These are phyloP conservation scores for Plasmopara muralis DNA, from an alignment of 352 stramenopile genomes.

Conservation along the genomic window DNA sequence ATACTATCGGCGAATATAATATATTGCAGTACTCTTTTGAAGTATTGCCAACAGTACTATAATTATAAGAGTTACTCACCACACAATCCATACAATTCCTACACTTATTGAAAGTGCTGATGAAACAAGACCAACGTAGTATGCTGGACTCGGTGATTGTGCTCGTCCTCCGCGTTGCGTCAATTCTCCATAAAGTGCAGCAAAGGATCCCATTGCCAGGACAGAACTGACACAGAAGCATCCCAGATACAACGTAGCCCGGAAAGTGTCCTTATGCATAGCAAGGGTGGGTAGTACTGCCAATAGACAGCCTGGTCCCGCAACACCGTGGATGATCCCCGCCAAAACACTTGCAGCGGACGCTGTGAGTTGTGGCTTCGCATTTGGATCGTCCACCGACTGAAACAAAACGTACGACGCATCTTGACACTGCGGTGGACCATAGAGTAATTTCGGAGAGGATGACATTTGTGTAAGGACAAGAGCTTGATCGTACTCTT, in stretches of 20 bases:
- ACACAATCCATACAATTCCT: slow-evolving; percentile 61
- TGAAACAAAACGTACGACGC: slow-evolving; percentile 44
- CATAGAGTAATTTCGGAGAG: slow-evolving; percentile 27
- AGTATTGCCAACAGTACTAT: not conserved
- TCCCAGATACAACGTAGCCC: slow-evolving; percentile 75
- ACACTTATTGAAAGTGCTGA: slow-evolving; percentile 53
- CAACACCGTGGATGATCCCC: slow-evolving; percentile 86
- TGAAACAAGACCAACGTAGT: slow-evolving; percentile 45
- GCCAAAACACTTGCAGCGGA: slow-evolving; percentile 36
- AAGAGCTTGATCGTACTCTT: slow-evolving; percentile 22
- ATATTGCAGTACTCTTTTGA: not conserved
- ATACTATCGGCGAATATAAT: not conserved
- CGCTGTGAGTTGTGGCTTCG: slow-evolving; percentile 9
- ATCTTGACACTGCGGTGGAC: slow-evolving; percentile 49
- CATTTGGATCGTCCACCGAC: slow-evolving; percentile 15
- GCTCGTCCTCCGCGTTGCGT: slow-evolving; percentile 27
- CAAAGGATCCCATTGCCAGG: slow-evolving; percentile 85
- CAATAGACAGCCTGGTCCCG: slow-evolving; percentile 63
- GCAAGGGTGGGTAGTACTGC: slow-evolving; percentile 83
- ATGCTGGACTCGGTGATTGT: slow-evolving; percentile 30
- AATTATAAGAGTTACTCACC: slow-evolving; percentile 26
- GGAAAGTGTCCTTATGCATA: slow-evolving; percentile 55
- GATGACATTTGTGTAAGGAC: slow-evolving; percentile 20
- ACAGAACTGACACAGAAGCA: slow-evolving; percentile 84
- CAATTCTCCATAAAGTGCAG: slow-evolving; percentile 68